phyloP scores from a whole-genome alignment of 2,329 filamentous ascomycete species.

The Talaromyces sp. region DNA sequence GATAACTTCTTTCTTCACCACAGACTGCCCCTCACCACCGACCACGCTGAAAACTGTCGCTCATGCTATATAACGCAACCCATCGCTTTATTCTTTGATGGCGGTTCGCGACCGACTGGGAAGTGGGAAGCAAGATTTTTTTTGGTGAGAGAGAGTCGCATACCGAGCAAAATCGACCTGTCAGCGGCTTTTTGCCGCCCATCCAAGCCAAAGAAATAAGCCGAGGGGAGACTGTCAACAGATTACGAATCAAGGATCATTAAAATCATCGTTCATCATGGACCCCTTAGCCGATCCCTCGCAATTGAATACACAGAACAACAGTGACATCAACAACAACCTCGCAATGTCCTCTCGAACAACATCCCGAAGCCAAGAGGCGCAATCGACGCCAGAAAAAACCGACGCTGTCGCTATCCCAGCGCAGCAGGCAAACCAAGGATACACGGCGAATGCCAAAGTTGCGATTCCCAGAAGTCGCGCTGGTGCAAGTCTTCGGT shows the following conservation, averaged over 20 bases:
- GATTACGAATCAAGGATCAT: not conserved
- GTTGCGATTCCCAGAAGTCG: slow-evolving; percentile 32
- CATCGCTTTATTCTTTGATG: not conserved
- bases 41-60: not conserved
- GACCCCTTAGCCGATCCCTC: not conserved
- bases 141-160: not conserved
- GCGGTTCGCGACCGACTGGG: not conserved
- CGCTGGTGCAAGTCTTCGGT: slow-evolving; percentile 19
- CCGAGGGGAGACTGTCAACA: not conserved
- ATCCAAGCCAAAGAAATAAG: not conserved
- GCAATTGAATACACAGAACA: not conserved
- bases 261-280: not conserved
- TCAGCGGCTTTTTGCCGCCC: not conserved
- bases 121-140: not conserved
- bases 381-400: slow-evolving; percentile 13
- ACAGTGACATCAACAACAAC: not conserved
- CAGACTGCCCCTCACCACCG: not conserved
- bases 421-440: slow-evolving; percentile 1
- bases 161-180: not conserved
- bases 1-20: slow-evolving; percentile 1
- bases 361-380: slow-evolving; percentile 8
- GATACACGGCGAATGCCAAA: slow-evolving; percentile 24
- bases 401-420: not conserved
- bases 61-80: not conserved
- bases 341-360: not conserved